A percentile compares a stretch with the other conserved stretches of the same genome.
Conservation (phyloP, 2,329 filamentous ascomycete species). For the Verticillium isaacii region DNA sequence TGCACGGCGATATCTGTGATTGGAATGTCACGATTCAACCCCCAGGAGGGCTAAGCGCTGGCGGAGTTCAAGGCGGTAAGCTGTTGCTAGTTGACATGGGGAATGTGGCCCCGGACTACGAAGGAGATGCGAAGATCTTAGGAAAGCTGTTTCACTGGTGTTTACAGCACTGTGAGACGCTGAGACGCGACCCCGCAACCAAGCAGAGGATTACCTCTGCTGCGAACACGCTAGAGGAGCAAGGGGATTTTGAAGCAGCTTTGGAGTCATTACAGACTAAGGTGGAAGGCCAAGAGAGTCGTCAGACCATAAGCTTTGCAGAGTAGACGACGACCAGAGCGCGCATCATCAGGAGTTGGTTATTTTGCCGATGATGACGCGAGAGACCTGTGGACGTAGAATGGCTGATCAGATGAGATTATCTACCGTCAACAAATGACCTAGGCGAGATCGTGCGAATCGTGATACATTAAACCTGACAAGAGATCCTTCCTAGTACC, state of each 20-base stretch:
- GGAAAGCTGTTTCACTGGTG: constrained; percentile 5
- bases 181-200: neutral
- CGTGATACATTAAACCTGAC: too few species aligned
- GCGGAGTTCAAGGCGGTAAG: neutral
- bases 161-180: neutral
- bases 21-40: constrained; percentile 5
- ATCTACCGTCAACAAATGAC: too few species aligned
- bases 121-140: constrained; percentile 3
- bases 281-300: neutral
- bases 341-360: too few species aligned
- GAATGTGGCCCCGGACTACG: constrained; percentile 4
- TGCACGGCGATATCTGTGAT: constrained; percentile 5
- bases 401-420: too few species aligned
- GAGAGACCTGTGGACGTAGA: too few species aligned
- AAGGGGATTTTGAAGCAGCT: neutral
- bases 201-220: neutral
- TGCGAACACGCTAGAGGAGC: neutral
- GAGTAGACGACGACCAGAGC: too few species aligned
- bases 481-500: too few species aligned
- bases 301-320: neutral
- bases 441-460: too few species aligned
- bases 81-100: constrained; percentile 4
- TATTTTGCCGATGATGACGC: too few species aligned
- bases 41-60: neutral
- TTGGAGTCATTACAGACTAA: neutral